phyloP scores from a whole-genome alignment of 2,329 filamentous ascomycete genomes.

The Cryphonectria japonica region DNA sequence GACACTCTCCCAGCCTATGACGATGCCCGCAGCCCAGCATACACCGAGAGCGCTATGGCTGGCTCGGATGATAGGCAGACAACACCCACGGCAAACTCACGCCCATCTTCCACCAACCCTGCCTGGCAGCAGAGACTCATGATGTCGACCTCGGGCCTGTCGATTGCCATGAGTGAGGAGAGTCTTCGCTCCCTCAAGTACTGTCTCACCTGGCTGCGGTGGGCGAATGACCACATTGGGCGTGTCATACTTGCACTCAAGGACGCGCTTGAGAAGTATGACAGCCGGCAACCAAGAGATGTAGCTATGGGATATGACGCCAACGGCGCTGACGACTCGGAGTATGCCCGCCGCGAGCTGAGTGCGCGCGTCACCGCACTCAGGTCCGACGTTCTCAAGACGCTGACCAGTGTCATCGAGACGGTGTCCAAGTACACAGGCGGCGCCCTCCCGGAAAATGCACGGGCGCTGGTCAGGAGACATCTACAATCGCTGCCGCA shows the following conservation, averaged over 20 bases:
- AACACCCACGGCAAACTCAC: conserved; percentile 37
- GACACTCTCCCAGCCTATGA: conserved; percentile 86
- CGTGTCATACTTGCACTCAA: conserved; percentile 76
- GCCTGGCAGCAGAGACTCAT: conserved; percentile 83
- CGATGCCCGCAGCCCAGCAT: conserved; percentile 73
- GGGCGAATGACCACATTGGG: conserved; percentile 81
- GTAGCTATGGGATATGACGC: conserved; percentile 31
- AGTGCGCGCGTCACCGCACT: conserved; percentile 68
- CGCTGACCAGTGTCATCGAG: conserved; percentile 79
- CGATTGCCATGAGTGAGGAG: conserved; percentile 88
- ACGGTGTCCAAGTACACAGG: conserved; percentile 89
- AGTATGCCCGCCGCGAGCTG: conserved; percentile 48
- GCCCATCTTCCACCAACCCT: conserved; percentile 33
- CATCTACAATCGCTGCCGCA: conserved; percentile 85
- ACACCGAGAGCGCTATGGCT: conserved; percentile 59
- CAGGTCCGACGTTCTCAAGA: conserved; percentile 73
- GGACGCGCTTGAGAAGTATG: conserved; percentile 79
- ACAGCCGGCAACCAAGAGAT: conserved; percentile 46
- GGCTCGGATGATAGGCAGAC: conserved; percentile 34
- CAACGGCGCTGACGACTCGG: conserved; percentile 32
- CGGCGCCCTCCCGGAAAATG: conserved; percentile 89
- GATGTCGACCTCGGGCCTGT: conserved; percentile 87
- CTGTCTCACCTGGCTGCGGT: conserved; percentile 78
- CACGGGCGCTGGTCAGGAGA: conserved; percentile 77
- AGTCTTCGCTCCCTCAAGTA: conserved; percentile 83